Base-by-base conservation (phyloP, 371 early-diverging fungal genomes). In the Modicella reniformis region DNA sequence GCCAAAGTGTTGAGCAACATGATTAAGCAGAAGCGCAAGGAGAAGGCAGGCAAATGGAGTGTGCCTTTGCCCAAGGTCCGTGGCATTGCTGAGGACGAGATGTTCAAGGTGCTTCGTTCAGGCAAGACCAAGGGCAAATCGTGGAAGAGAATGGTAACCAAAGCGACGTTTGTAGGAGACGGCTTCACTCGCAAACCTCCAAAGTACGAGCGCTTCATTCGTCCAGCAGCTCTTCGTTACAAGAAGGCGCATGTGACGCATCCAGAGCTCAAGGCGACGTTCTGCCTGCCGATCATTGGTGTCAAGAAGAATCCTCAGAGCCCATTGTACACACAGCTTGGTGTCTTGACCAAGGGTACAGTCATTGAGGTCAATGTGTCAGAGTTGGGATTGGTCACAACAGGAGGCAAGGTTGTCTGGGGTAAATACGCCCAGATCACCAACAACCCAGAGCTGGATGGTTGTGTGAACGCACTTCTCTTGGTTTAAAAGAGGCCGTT, bases 131-230 rank as follows among this genome's bases (percentile, higher is more conserved):
- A 96, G 83, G 83, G 83, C 82, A 81, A 74, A 74, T 80, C 70
- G 70, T 99, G 99, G 99, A 99, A 99, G 86, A 93, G 99, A 80
- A 94, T 99, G 91, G 96, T 99, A 29, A 98, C 98, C 77, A 99
- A 99, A 87, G 97, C 98, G 2, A 98, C 99, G 19, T 99, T 99
- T 91, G 99, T 99, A 26, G 99, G 99, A 41, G 98, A 74, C 48
- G 96, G 96, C 8, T 99, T 98, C 82, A 99, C 99, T 21, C 94
- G 99, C 75, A 99, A 99, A 83, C 99, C 99, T 41, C 99, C 99
- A 72, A 99, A 99, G 88, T 99, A 98, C 86, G 99, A 99, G 84
- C 93, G 99, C 50, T 99, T 99, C 83, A 95, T 99, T 70, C 92
- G 99, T 63, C 99, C 99, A 59, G 99, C 98, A 94, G 99, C 96